Base-by-base conservation (phyloP, 106 monocot species). In the Gastrodia elata region DNA sequence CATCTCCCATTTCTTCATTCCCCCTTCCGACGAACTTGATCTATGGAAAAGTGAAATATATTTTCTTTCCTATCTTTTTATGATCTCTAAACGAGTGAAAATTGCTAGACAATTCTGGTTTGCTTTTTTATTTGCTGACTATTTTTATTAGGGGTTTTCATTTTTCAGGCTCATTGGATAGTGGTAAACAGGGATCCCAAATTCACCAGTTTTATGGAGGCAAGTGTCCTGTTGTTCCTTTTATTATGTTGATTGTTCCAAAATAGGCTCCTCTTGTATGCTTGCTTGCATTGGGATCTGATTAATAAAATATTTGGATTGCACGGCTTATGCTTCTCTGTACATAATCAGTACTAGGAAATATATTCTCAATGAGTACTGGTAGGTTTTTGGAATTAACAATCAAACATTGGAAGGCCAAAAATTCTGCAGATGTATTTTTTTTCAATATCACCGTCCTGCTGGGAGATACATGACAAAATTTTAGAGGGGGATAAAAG, bases 171-270 rank as follows among this genome's bases (percentile, higher is more conserved):
- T 48, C 96, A 96, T 80, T 84, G 96, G 38, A 73, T 96, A 68
- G 92, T 96, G n/a, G 96, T 96, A 22, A 92, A 96, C 71, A 82
- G 96, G 74, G 96, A 96, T 71, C 96, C 96, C 75, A 96, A 96
- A 74, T 92, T 92, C 81, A 96, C 96, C 77, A 96, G 92, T 76
- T 96, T 96, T 68, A 92, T 96, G 4, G 96, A 96, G 96, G 96
- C 92, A 59, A 27, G 61, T 8, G 13, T 61, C 32, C n/a, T n/a
- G n/a, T n/a, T n/a, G 4, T 25, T 28, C 25, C 20, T 61, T 77
- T 8, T 2, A 6, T 14, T 4, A 68, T 26, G 8, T 75, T 40
- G 13, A 43, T 72, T 9, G 37, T 16, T 34, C 1, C 39, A 65
- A 0, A 28, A 32, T 43, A 36, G 8, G 0, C 34, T 10, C 36